Evolutionary conservation across 345 rosid genomes (phyloP).

Genomic region (Salix arbutifolia): DNA sequence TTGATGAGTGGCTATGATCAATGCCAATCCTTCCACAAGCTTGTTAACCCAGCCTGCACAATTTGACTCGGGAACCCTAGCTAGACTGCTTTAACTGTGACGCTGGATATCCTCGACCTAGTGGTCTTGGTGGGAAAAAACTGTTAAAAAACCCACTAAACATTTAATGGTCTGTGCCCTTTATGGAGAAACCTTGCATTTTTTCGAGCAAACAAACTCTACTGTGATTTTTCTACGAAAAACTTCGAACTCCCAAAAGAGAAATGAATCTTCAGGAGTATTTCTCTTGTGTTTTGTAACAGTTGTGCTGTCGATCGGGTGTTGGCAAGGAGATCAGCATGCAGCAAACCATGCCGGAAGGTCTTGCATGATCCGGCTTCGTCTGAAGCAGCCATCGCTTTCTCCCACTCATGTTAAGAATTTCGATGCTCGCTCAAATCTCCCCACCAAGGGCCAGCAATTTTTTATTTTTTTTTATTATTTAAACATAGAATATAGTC

Average conservation of each 20-base stretch:
- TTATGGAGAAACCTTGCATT: not conserved
- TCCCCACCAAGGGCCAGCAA: conserved; percentile 18
- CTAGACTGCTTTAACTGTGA: not conserved
- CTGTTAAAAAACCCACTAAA: conserved; percentile 9
- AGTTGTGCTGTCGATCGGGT: not conserved
- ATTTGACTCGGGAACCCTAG: conserved; percentile 13
- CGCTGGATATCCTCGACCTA: conserved; percentile 3
- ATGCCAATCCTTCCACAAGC: conserved; percentile 8
- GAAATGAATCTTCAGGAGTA: not conserved
- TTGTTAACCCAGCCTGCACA: not conserved
- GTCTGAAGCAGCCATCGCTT: conserved; percentile 2
- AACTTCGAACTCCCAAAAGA: not conserved
- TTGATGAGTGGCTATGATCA: not conserved
- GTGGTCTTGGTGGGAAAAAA: conserved; percentile 18
- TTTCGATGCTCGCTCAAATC: conserved; percentile 11
- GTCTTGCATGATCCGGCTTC: not conserved
- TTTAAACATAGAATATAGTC: conserved; percentile 8
- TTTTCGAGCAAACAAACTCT: not conserved
- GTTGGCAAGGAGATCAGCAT: not conserved
- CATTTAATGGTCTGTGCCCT: not conserved
- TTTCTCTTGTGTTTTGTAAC: not conserved
- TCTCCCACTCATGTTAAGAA: conserved; percentile 7
- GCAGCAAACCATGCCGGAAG: not conserved
- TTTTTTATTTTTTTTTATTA: not conserved
- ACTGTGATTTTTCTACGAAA: not conserved